Base-by-base conservation (phyloP, 106 monocot species). In the Phalaenopsis equestris region DNA sequence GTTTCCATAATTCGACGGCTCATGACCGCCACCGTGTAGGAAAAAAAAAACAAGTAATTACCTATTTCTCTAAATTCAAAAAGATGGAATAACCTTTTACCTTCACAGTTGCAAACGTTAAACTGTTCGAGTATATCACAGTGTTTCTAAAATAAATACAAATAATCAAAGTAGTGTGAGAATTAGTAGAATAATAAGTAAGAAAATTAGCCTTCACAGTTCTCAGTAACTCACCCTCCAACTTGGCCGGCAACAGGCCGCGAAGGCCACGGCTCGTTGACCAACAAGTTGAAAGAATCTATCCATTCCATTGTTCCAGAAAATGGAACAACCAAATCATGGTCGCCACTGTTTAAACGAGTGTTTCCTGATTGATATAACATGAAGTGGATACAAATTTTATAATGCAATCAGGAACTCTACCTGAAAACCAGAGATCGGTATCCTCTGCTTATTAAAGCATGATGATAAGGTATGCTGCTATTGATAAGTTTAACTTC, bases 361-460 rank as follows among this genome's bases (percentile, higher is more conserved):
- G 30, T 5, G 21, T 4, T 61, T 14, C 12, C 52, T 52, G 52
- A 19, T n/a, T 61, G 21, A 19, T 6, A 61, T 61, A 57, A 19
- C 11, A 12, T 12, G 1, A 18, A 61, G n/a, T 21, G 21, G 61
- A 61, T 21, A 61, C 6, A 61, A 21, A 61, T 0, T 52, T 10
- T 12, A 12, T 52, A 39, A 38, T 37, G 2, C 14, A 39, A 70
- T 39, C 9, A 14, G 14, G 38, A 14, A 6, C 15, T 39, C 24
- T 45, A 88, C 86, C 88, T 91, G 81, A 86, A 87, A 12, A 89
- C 83, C 2, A 92, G 77, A 43, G 84, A 87, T 65, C 89, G 85
- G 37, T 89, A 92, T 10, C 91, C 91, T 78, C 65, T 77, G 21
- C 19, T 77, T 17, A 83, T 83, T 42, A 91, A 42, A 45, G 78